Percentiles rank a stretch among this genome's conserved stretches.
phyloP scores from a whole-genome alignment of 192 early-diverging fungal genomes.

The Coemansia sp. region DNA sequence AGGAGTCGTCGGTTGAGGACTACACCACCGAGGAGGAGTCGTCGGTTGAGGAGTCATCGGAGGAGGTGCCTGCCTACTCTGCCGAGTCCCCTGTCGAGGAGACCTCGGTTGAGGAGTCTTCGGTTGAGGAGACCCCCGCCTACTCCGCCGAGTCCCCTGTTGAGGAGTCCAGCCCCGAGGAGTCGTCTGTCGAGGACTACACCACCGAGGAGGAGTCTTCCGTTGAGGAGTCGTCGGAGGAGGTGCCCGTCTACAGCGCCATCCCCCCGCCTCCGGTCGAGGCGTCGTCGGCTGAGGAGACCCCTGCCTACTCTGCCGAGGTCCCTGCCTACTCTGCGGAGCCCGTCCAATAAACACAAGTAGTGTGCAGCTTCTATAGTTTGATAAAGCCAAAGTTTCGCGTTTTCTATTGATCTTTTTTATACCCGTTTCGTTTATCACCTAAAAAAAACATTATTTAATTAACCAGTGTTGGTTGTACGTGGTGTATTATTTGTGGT shows the following conservation, averaged over 20 bases:
- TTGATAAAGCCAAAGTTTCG: not conserved
- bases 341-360: not conserved
- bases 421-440: too few species aligned
- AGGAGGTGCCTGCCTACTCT: conserved; percentile 8
- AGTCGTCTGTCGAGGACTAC: not conserved
- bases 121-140: conserved; percentile 5
- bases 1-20: not conserved
- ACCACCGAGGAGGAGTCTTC: not conserved
- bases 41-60: not conserved
- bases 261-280: not conserved
- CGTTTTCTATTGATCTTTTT: too few species aligned
- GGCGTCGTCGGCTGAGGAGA: conserved; percentile 7
- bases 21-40: not conserved
- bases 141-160: conserved; percentile 3
- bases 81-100: not conserved
- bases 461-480: too few species aligned
- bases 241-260: too few species aligned
- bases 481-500: too few species aligned
- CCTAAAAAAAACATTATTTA: too few species aligned
- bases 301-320: conserved; percentile 8
- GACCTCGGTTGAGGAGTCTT: not conserved
- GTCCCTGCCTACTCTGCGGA: not conserved
- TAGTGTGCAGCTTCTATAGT: not conserved
- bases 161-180: not conserved
- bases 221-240: conserved; percentile 5